These are phyloP conservation scores for Tagetes patula DNA, from an alignment of 129 eudicot species.

Conservation along the genomic window DNA sequence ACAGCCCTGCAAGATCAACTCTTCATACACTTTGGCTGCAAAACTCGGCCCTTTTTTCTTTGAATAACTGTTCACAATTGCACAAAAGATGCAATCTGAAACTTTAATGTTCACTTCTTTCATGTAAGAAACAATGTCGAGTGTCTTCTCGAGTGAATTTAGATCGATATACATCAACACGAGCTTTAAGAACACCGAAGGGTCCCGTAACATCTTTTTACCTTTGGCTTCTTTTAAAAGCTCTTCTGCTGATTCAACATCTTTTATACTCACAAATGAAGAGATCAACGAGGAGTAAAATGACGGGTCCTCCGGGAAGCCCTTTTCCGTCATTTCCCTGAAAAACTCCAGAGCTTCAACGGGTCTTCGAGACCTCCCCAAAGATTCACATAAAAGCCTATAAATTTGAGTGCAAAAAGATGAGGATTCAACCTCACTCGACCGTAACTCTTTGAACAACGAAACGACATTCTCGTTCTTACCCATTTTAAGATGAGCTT, in stretches of 20 bases:
- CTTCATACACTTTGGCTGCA: conserved; percentile 63
- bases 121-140: conserved; percentile 58
- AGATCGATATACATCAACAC: conserved; percentile 71
- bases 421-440: conserved; percentile 29
- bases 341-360: conserved; percentile 68
- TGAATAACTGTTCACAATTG: conserved; percentile 73
- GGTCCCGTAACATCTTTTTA: conserved; percentile 79
- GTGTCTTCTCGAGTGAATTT: conserved; percentile 61
- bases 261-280: conserved; percentile 58
- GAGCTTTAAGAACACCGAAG: conserved; percentile 69
- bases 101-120: conserved; percentile 51
- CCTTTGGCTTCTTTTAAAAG: conserved; percentile 68
- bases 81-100: conserved; percentile 87
- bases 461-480: conserved; percentile 39
- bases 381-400: conserved; percentile 55
- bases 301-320: conserved; percentile 51
- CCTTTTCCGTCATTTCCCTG: conserved; percentile 57
- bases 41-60: conserved; percentile 55
- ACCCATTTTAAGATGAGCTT: conserved; percentile 67
- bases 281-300: conserved; percentile 60
- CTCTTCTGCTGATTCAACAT: conserved; percentile 58
- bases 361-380: conserved; percentile 57
- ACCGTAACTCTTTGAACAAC: conserved; percentile 56
- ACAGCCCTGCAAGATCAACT: conserved; percentile 44
- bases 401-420: conserved; percentile 47